Base-by-base conservation (phyloP, 306 rosid species). In the Vachellia pachyceras region DNA sequence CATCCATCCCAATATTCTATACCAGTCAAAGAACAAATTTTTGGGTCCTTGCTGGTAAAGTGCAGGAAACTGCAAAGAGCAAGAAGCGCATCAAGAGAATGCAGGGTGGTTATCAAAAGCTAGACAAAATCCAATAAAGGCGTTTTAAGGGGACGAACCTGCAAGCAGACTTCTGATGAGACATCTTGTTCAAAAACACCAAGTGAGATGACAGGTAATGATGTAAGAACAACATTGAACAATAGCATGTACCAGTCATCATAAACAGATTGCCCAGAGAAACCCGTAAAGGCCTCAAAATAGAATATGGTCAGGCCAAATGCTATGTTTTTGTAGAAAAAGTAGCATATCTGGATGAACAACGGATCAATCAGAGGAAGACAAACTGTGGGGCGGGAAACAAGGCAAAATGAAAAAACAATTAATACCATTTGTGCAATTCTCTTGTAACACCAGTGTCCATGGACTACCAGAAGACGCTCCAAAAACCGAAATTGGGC, bases 371-470 rank as follows among this genome's bases (percentile, higher is more conserved):
- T 68, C 40, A 76, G 77, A 52, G 60, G 44, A 79, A 68, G 66
- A 50, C 50, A 71, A 58, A 79, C 33, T 10, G 6, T 3, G 22
- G 57, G 6, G 61, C 3, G 1, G 10, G 22, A 6, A 2, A 18
- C 60, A 52, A 18, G 83, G 22, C 17, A 78, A 25, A 42, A 78
- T 11, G 33, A 58, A 50, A 42, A 33, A 50, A 55, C 33, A 79
- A 81, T 74, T 78, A 57, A 64, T 87, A 96, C 99, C 99, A 96
- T 96, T 82, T 93, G 99, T 29, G 99, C 98, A 74, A 96, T 96
- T 88, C 99, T 88, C 90, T 96, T 96, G 83, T 96, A 96, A 89
- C 99, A 96, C 99, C 99, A 96, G 79, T 96, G 99, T 78, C 99
- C 99, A 82, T 96, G 99, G 81, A 96, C 97, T 63, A 96, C 99